These are phyloP conservation scores for Suillus sp. DNA, from an alignment of 768 basidiomycete genomes.

Conservation along the genomic window DNA sequence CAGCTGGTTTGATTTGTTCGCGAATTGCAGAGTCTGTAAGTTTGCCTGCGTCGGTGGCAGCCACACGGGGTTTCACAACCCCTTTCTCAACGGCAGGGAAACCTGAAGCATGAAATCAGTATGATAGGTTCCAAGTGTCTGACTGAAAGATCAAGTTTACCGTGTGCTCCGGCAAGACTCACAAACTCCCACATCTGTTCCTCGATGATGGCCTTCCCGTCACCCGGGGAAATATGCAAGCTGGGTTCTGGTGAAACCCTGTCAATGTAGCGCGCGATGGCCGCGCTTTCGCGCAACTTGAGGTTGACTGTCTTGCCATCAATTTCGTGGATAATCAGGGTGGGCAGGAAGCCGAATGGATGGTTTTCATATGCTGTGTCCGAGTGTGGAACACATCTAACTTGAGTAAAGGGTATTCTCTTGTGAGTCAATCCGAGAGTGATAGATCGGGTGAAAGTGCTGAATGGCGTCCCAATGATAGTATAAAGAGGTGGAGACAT, in stretches of 20 bases:
- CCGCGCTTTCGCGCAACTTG: slow-evolving; percentile 31
- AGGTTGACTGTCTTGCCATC: slow-evolving; percentile 25
- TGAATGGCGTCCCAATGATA: slow-evolving; percentile 35
- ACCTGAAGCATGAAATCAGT: slow-evolving; percentile 21
- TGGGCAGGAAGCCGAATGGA: slow-evolving; percentile 35
- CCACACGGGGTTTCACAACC: slow-evolving; percentile 35
- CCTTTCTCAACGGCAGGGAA: slow-evolving; percentile 33
- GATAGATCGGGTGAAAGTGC: slow-evolving; percentile 35
- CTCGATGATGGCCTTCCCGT: slow-evolving; percentile 23
- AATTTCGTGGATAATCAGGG: slow-evolving; percentile 32
- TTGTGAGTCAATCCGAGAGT: slow-evolving; percentile 34
- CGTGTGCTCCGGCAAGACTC: slow-evolving; percentile 26
- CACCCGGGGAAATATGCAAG: slow-evolving; percentile 23
- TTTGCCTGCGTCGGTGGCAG: slow-evolving; percentile 26
- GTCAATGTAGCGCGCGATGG: slow-evolving; percentile 34
- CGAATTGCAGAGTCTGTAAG: slow-evolving; percentile 28
- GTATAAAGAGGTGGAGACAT: slow-evolving; percentile 24
- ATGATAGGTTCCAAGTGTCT: neutral
- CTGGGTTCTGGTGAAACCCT: slow-evolving; percentile 32
- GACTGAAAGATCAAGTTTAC: slow-evolving; percentile 14
- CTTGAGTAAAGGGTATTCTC: slow-evolving; percentile 28
- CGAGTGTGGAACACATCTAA: slow-evolving; percentile 30
- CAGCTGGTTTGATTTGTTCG: slow-evolving; percentile 18
- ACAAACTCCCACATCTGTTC: slow-evolving; percentile 40
- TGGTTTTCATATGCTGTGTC: slow-evolving; percentile 31